These are phyloP conservation scores for Pugionium cornutum DNA, from an alignment of 345 rosid species.

Conservation along the genomic window DNA sequence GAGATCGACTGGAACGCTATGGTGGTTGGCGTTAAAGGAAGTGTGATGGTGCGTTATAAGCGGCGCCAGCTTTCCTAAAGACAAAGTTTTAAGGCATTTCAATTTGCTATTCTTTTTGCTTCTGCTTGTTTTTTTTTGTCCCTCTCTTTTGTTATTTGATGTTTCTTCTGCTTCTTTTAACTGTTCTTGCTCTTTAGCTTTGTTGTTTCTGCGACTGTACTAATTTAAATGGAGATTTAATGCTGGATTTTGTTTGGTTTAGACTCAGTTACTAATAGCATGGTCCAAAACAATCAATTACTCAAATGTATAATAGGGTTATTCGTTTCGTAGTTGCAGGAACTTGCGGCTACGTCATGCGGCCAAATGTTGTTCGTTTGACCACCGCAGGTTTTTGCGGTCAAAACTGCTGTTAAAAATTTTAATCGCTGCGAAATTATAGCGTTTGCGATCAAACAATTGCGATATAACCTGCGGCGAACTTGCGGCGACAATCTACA, in stretches of 20 bases:
- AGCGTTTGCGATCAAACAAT: too few relatives aligned
- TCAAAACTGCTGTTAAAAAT: too few relatives aligned
- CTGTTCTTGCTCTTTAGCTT: slow-evolving; percentile 22
- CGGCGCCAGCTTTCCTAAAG: slow-evolving; percentile 45
- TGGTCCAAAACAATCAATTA: too few relatives aligned
- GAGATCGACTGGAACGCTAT: slow-evolving; percentile 99
- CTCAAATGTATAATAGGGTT: too few relatives aligned
- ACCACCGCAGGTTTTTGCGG: too few relatives aligned
- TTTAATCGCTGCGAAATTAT: too few relatives aligned
- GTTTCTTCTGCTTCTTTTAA: slow-evolving; percentile 17
- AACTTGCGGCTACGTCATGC: too few relatives aligned
- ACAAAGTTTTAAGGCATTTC: slow-evolving; percentile 22
- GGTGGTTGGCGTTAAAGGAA: slow-evolving; percentile 98
- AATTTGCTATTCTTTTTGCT: slow-evolving; percentile 12
- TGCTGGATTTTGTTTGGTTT: neutral
- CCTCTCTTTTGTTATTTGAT: slow-evolving; percentile 25
- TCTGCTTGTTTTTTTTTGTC: slow-evolving; percentile 16
- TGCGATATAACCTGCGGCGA: too few relatives aligned
- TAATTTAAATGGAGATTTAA: slow-evolving; percentile 20
- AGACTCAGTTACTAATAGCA: neutral
- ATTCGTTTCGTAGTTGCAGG: too few relatives aligned
- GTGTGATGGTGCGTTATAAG: slow-evolving; percentile 92
- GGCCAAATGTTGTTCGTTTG: too few relatives aligned
- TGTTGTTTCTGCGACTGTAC: slow-evolving; percentile 14
- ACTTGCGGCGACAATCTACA: too few relatives aligned